Evolutionary conservation across 2,329 filamentous ascomycete genomes (phyloP), one percentile per base, ranked within the genome.

Genomic region (Clarireedia hainanense): DNA sequence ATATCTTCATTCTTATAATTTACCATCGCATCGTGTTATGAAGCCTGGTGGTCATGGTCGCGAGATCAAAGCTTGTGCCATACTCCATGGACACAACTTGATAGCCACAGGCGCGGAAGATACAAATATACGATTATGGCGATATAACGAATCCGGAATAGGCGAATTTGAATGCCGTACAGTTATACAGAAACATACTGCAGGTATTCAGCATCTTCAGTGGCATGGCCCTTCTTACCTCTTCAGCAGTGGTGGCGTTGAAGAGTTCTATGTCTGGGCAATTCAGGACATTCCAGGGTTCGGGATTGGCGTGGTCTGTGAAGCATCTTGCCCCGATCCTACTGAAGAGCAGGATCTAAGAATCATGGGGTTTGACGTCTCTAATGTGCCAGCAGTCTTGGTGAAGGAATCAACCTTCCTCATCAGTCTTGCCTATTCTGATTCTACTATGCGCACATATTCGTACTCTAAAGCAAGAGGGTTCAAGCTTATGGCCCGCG

Each of bases 211-310:
- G 69, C 58, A 68, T 37, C 61, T 70, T 7, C 79, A 79, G 58
- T 97, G 90, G 89, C 83, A 87, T 1, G 78, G 81, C 47, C 56
- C 61, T 15, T 51, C 61, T 9, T 87, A 86, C 63, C 79, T 99
- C 2, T 88, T 97, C 68, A 96, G 89, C 61, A 91, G 89, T 64
- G 90, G 83, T 5, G 94, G 91, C 0, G 85, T 84, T 58, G 92
- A 96, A 69, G 92, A 99, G 70, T 86, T 97, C 60, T 92, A 86
- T 64, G 79, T 91, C 10, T 99, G 94, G 92, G 79, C 81, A 42
- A 74, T 47, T 66, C 67, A 10, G 68, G 88, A 6, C 75, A 83
- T 26, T 74, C 76, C 1, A 71, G 80, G 55, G 39, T 67, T 67
- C 12, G 76, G 78, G 3, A 69, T 84, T 2, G 81, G 79, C 0